Percentiles rank a stretch among this genome's conserved stretches.
Conservation (phyloP, 2,329 filamentous ascomycete genomes). For the Raffaelea ambrosiae region DNA sequence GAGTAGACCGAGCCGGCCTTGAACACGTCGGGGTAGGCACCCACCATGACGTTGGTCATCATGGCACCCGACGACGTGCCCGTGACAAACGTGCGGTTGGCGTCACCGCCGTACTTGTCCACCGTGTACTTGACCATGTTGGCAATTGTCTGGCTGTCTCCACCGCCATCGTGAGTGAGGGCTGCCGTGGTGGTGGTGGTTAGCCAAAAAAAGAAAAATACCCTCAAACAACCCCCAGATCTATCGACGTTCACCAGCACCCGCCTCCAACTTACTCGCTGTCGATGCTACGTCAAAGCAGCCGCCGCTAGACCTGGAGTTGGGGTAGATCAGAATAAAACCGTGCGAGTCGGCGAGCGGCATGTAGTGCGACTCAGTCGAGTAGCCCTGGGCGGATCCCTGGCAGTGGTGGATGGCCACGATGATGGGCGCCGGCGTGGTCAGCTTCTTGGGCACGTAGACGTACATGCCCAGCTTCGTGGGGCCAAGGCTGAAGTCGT, state of each 20-base stretch:
- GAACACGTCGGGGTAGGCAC: conserved; percentile 47
- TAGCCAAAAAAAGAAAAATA: too few species aligned
- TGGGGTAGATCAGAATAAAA: conserved; percentile 45
- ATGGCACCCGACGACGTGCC: conserved; percentile 41
- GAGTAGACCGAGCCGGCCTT: conserved; percentile 40
- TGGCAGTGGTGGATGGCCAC: conserved; percentile 50
- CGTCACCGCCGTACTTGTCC: conserved; percentile 37
- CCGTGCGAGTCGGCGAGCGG: conserved; percentile 43
- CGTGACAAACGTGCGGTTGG: conserved; percentile 38
- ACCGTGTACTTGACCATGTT: conserved; percentile 46
- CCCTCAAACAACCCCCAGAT: too few species aligned
- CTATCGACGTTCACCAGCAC: too few species aligned
- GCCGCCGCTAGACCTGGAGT: conserved; percentile 28
- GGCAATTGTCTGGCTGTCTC: conserved; percentile 40
- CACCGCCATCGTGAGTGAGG: conserved; percentile 41
- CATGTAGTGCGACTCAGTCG: conserved; percentile 41
- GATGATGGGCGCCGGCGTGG: conserved; percentile 26
- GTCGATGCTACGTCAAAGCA: conserved; percentile 54
- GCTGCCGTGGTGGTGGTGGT: too few species aligned
- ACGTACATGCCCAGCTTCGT: conserved; percentile 25
- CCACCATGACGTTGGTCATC: conserved; percentile 46
- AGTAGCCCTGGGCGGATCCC: conserved; percentile 44
- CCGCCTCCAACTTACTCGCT: conserved; percentile 24
- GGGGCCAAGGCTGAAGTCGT: conserved; percentile 22
- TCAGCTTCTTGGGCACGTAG: conserved; percentile 22